Base-by-base conservation (phyloP, 1,284 basidiomycete genomes). In the Ustilago crameri region DNA sequence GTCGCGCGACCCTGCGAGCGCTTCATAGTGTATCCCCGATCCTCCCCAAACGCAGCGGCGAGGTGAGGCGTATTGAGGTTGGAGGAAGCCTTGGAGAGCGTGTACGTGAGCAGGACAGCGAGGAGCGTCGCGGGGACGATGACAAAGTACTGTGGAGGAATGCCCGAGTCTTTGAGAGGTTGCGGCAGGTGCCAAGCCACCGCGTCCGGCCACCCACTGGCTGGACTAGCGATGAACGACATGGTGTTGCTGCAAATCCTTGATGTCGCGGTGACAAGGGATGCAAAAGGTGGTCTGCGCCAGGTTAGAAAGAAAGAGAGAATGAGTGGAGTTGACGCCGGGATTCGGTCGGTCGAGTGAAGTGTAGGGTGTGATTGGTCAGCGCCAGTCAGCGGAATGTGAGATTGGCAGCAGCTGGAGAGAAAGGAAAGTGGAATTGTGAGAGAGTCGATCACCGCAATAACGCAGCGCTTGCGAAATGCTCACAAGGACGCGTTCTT, bases 131-230 rank as follows among this genome's bases (percentile, higher is more conserved):
- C 66, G 3, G 74, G 72, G 7, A 64, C 66, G 32, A 62, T 56
- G 54, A 67, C 60, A 51, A 71, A 72, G 65, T 65, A 75, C 43
- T 66, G 51, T 1, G 71, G 54, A 14, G 75, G 64, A 41, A 65
- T 51, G 37, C 52, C 53, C 4, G 64, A 53, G 18, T 68, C 56
- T 37, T 61, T 51, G 52, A 72, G 51, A 14, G 63, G 52, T 48
- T 64, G 51, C 15, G 57, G 61, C 17, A 75, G 68, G 18, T 69
- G 60, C 0, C 61, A 57, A 4, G 63, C 56, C 14, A 75, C 37
- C 0, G 56, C 61, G 34, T 79, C 77, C 0, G 73, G 71, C 76
- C 76, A 78, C 22, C 74, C 53, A 12, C 73, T 49, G 23, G 64
- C 69, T 22, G 75, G 57, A 22, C n/a, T n/a, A n/a, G 61, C 62